Conservation (phyloP, 192 early-diverging fungal genomes). For the Funneliformis mosseae region DNA sequence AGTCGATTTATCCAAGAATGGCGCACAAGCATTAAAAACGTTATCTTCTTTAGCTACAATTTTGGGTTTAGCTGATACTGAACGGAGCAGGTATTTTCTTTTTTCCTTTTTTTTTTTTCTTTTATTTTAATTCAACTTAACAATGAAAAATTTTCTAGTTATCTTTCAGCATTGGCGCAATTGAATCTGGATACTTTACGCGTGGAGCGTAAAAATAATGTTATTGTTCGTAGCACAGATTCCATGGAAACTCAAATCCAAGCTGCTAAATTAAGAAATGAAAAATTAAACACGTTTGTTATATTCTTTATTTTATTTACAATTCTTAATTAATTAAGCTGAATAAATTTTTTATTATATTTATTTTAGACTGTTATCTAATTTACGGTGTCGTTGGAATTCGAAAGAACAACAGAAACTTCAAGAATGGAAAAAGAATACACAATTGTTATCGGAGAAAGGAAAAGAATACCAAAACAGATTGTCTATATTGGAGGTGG, state of each 20-base stretch:
- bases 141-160: not conserved
- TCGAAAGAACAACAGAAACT: constrained; percentile 16
- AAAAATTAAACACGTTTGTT: not conserved
- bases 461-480: constrained; percentile 4
- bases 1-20: constrained; percentile 24
- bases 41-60: not conserved
- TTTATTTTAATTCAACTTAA: not conserved
- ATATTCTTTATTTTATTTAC: not conserved
- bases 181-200: not conserved
- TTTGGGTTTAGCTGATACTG: constrained; percentile 21
- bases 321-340: not conserved
- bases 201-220: not conserved
- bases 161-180: constrained; percentile 14
- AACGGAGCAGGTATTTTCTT: constrained; percentile 20
- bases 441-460: not conserved
- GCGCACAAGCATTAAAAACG: not conserved
- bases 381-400: not conserved
- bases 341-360: not conserved
- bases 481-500: constrained; percentile 3
- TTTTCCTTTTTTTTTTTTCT: too few species aligned
- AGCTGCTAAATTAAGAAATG: not conserved
- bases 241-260: constrained; percentile 1
- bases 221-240: not conserved
- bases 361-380: not conserved
- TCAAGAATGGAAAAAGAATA: constrained; percentile 23